These are phyloP conservation scores for Xylaria sp. DNA, from an alignment of 2,329 filamentous ascomycete species.

Conservation along the genomic window DNA sequence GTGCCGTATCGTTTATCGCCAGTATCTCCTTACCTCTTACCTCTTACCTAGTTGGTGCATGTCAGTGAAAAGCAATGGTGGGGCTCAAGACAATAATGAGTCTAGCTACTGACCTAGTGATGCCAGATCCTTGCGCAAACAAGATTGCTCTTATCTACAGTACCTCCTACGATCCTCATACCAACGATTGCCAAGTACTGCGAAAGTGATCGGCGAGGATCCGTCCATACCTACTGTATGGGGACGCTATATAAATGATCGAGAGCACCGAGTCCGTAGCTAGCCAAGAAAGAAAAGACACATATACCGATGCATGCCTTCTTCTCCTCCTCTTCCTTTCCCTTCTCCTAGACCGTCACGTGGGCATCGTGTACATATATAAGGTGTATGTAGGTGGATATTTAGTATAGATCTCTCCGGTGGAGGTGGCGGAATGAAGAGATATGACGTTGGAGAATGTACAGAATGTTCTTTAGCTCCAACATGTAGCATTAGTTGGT, in stretches of 20 bases:
- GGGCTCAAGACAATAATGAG: constrained; percentile 21
- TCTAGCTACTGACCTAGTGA: constrained; percentile 12
- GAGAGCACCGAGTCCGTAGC: no score
- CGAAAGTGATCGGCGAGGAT: no score
- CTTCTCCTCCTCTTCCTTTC: not conserved
- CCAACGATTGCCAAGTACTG: not conserved
- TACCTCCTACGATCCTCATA: constrained; percentile 1
- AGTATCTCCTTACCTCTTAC: not conserved
- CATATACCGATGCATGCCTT: constrained; percentile 10
- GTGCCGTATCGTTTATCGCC: constrained; percentile 2
- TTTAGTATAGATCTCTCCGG: not conserved
- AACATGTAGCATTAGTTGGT: not conserved
- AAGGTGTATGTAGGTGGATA: not conserved
- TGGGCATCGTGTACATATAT: constrained; percentile 12
- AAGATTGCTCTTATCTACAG: constrained; percentile 20
- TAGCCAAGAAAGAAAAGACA: not conserved
- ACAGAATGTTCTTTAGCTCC: constrained; percentile 7
- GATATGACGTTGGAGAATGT: not conserved
- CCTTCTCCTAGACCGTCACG: constrained; percentile 16
- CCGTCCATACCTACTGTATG: not conserved
- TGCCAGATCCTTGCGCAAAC: constrained; percentile 22
- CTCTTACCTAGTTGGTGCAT: constrained; percentile 7
- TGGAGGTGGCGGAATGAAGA: not conserved
- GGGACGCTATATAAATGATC: not conserved
- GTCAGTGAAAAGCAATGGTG: constrained; percentile 17